Conservation (phyloP, 805 yeast genomes). For the Kluyveromyces nonfermentans region DNA sequence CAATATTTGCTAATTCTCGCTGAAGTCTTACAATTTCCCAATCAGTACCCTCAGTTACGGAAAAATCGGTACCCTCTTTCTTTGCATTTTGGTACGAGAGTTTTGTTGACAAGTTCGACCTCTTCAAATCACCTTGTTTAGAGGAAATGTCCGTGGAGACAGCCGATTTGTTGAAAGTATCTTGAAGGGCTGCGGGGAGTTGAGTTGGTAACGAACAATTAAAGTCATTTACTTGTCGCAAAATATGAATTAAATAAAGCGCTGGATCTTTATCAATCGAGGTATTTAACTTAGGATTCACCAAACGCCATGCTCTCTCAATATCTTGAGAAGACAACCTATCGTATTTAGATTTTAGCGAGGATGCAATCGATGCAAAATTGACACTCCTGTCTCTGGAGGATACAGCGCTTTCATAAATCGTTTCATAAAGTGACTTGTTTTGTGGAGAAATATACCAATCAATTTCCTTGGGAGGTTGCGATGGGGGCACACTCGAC, state of each 20-base stretch:
- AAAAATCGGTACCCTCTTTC: constrained; percentile 58
- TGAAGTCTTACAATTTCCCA: constrained; percentile 87
- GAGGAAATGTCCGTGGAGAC: constrained; percentile 64
- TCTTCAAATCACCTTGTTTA: constrained; percentile 38
- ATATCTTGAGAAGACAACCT: constrained; percentile 79
- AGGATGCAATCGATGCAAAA: constrained; percentile 56
- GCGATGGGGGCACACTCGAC: not conserved
- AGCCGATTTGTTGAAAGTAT: constrained; percentile 79
- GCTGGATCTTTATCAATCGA: constrained; percentile 93
- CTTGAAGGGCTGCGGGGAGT: constrained; percentile 89
- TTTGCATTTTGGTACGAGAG: constrained; percentile 27
- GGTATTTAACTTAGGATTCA: constrained; percentile 79
- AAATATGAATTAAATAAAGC: constrained; percentile 77
- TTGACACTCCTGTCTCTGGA: constrained; percentile 79
- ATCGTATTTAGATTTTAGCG: constrained; percentile 53
- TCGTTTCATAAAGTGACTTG: constrained; percentile 63
- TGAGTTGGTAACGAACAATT: constrained; percentile 81
- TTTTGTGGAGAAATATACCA: constrained; percentile 96
- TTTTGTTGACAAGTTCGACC: constrained; percentile 11
- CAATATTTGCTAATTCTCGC: constrained; percentile 69
- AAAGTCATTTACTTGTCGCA: constrained; percentile 75
- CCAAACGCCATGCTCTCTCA: constrained; percentile 88
- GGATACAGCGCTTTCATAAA: constrained; percentile 43
- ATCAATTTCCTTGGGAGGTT: constrained; percentile 41
- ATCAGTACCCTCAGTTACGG: constrained; percentile 64